Percentiles rank a stretch among this genome's conserved stretches.
Evolutionary conservation across 106 monocot genomes (phyloP).

Genomic region (Cymbidium sinense): DNA sequence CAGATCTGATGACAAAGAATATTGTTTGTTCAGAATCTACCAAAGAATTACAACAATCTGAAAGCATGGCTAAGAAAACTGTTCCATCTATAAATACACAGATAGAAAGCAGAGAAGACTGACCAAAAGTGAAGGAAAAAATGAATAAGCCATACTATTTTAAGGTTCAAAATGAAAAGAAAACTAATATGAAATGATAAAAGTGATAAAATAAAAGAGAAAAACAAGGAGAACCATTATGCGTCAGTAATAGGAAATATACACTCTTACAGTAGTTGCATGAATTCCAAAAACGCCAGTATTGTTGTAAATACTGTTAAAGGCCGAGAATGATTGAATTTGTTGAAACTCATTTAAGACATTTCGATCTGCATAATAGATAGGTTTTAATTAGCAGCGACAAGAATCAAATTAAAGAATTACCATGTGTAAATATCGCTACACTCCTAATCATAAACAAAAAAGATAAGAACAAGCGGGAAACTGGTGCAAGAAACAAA

Average conservation of each 20-base stretch:
- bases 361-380: constrained; percentile 44
- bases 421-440: not conserved
- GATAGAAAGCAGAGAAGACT: not conserved
- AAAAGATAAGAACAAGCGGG: not conserved
- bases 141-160: not conserved
- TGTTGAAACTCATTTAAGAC: constrained; percentile 66
- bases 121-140: not conserved
- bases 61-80: not conserved
- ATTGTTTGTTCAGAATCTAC: not conserved
- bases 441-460: not conserved
- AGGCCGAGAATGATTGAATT: constrained; percentile 76
- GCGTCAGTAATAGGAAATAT: not conserved
- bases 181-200: not conserved
- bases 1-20: not conserved
- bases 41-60: not conserved
- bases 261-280: constrained; percentile 57
- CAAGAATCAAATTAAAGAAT: not conserved
- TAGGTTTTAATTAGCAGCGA: not conserved
- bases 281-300: constrained; percentile 87
- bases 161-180: constrained; percentile 1
- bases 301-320: constrained; percentile 79
- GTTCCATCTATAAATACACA: not conserved
- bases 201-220: not conserved
- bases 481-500: not conserved
- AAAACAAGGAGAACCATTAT: not conserved